A percentile compares a stretch with the other conserved stretches of the same genome.
phyloP scores from a whole-genome alignment of 2,329 filamentous ascomycete species.

The Elsinoe necatrix region DNA sequence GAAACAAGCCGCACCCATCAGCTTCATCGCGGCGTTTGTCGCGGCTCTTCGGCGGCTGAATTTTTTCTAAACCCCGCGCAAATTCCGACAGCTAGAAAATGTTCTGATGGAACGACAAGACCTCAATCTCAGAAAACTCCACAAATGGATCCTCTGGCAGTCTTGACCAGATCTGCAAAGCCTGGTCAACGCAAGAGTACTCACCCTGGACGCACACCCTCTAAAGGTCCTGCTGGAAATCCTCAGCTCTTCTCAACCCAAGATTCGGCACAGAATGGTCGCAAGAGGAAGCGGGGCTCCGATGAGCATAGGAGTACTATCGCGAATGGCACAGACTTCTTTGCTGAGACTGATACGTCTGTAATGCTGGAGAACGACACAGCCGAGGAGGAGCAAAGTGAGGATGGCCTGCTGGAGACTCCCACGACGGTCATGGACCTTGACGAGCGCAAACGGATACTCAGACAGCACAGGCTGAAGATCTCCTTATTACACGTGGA shows the following conservation, averaged over 20 bases:
- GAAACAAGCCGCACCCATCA: neutral
- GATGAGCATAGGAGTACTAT: neutral
- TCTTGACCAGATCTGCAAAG: conserved; percentile 8
- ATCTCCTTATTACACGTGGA: conserved; percentile 25
- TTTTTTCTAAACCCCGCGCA: conserved; percentile 10
- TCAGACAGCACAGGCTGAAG: conserved; percentile 31
- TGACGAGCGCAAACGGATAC: conserved; percentile 23
- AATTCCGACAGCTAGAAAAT: neutral
- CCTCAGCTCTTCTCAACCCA: conserved; percentile 1
- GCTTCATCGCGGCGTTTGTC: neutral
- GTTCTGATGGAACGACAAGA: neutral
- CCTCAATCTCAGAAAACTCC: neutral
- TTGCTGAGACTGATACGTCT: neutral
- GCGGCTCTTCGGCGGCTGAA: conserved; percentile 2
- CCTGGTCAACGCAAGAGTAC: neutral
- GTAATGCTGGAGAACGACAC: neutral
- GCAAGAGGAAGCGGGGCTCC: conserved; percentile 29
- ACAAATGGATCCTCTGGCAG: conserved; percentile 5
- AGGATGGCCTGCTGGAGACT: neutral
- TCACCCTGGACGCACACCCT: neutral
- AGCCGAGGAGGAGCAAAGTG: neutral
- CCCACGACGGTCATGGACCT: neutral
- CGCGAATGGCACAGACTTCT: conserved; percentile 8
- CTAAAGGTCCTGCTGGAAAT: neutral
- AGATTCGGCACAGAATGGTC: conserved; percentile 24